Evolutionary conservation across 202 grass and related monocot genomes (phyloP).

Genomic region (Bolboschoenoplectus hybrid): DNA sequence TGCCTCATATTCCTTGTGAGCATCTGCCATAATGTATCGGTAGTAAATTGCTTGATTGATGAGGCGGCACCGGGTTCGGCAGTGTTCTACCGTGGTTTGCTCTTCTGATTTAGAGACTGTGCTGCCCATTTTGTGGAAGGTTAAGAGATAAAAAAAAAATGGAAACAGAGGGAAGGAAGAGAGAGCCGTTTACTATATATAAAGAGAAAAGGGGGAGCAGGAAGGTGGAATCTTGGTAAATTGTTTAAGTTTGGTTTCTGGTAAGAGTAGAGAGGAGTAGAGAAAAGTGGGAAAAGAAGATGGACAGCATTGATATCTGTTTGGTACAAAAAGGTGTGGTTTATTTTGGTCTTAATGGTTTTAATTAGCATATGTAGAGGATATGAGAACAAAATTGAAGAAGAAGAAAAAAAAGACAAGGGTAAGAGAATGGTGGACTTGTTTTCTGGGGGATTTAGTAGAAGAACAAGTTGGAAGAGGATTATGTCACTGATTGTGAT

Average conservation of each 20-base stretch:
- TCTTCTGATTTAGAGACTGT: constrained; percentile 18
- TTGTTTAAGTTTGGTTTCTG: constrained; percentile 33
- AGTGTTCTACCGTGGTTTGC: constrained; percentile 23
- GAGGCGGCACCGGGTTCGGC: constrained; percentile 8
- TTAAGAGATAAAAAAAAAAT: neutral
- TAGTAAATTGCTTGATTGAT: constrained; percentile 15
- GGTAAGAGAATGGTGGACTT: neutral
- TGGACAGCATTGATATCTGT: neutral
- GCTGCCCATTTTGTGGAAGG: constrained; percentile 22
- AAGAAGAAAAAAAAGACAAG: neutral
- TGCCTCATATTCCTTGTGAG: constrained; percentile 4
- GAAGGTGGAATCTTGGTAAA: constrained; percentile 43
- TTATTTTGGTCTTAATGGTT: constrained; percentile 13
- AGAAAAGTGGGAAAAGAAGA: neutral
- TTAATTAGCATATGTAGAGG: neutral
- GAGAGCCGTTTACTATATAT: neutral
- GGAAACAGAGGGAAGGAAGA: neutral
- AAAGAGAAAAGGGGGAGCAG: constrained; percentile 28
- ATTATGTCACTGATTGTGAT: constrained; percentile 32
- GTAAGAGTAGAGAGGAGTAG: constrained; percentile 39
- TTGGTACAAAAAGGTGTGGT: neutral
- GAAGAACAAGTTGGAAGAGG: constrained; percentile 4
- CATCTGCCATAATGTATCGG: constrained; percentile 31
- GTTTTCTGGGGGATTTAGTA: neutral
- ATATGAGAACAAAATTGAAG: neutral